Base-by-base conservation (phyloP, 2,329 filamentous ascomycete genomes). In the Sclerotinia borealis region DNA sequence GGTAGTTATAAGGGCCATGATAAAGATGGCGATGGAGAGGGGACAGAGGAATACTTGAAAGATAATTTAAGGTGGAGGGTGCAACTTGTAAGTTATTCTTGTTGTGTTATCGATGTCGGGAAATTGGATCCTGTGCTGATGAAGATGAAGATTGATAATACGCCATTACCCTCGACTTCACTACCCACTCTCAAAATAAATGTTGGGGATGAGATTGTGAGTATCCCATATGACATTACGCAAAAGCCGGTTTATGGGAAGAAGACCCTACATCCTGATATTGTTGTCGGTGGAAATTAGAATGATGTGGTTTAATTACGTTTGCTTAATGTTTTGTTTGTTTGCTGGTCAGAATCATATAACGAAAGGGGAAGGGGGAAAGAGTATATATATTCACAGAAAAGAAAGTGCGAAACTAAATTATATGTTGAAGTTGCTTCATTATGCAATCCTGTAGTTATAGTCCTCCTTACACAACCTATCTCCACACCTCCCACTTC, bases 51-150 rank as follows among this genome's bases (percentile, higher is more conserved):
- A 25, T 72, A 62, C 27, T 56, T 74, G 58, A 68, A 64, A 54
- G 39, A 60, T 22, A 66, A 68, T 50, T 55, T 74, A 43, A 52
- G 68, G 15, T 73, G 71, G 71, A 64, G 66, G 39, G 68, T 72
- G 19, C 69, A 72, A 27, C 68, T 67, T 65, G 72, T 72, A 54
- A 64, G 67, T 54, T 47, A 31, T 31, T 36, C 3, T 22, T 41
- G 36, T 3, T 48, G 17, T 29, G 17, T 7, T 10, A 17, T 48
- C 3, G 50, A 25, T 47, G 2, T 39, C 4, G 1, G 22, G 0
- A 15, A 49, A 6, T 10, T 36, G n/a, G 0, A 4, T 15, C 39
- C 8, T 22, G 29, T 19, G 29, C 19, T 45, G 6, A 61, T 29
- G 10, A 27, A n/a, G 4, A 2, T 19, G 3, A 29, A 62, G 60